Percentiles rank a stretch among this genome's conserved stretches.
Evolutionary conservation across 768 basidiomycete species (phyloP).

Genomic region (Omphalotus guepiniiformis): DNA sequence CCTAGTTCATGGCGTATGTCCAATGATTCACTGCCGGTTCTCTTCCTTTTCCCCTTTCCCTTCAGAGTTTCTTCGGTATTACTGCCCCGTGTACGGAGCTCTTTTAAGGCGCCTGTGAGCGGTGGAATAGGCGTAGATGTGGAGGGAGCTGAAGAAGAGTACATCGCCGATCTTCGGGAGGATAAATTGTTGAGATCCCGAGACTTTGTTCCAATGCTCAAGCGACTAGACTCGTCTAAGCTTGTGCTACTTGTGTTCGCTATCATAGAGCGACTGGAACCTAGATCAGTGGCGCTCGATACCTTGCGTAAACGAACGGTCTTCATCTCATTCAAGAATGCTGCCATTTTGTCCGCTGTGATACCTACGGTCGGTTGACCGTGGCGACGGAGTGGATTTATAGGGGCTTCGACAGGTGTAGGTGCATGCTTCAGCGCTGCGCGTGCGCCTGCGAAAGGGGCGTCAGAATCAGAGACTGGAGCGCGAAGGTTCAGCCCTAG

Average conservation of each 20-base stretch:
- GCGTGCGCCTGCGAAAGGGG: constrained; percentile 54
- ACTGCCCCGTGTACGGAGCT: constrained; percentile 42
- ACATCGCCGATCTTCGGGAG: too few species aligned
- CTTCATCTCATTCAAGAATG: constrained; percentile 78
- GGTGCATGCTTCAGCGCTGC: constrained; percentile 60
- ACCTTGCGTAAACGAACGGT: constrained; percentile 64
- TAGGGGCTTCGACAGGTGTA: constrained; percentile 61
- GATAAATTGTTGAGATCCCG: too few species aligned
- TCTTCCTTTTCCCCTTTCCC: constrained; percentile 26
- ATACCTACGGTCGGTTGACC: constrained; percentile 71
- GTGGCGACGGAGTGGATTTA: constrained; percentile 46
- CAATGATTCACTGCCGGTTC: constrained; percentile 9
- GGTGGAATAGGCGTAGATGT: constrained; percentile 37
- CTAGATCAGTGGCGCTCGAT: constrained; percentile 17
- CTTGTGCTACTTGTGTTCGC: too few species aligned
- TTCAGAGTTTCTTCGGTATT: too few species aligned
- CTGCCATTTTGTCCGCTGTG: constrained; percentile 78
- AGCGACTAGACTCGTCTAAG: too few species aligned
- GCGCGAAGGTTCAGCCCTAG: constrained; percentile 24
- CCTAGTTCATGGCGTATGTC: neutral
- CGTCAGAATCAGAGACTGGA: constrained; percentile 23
- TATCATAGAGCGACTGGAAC: constrained; percentile 17
- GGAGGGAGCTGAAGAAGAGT: constrained; percentile 41
- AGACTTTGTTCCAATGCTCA: too few species aligned
- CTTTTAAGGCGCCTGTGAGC: constrained; percentile 54